phyloP scores from a whole-genome alignment of 2,329 filamentous ascomycete genomes.

The Arachnomyces sp. region DNA sequence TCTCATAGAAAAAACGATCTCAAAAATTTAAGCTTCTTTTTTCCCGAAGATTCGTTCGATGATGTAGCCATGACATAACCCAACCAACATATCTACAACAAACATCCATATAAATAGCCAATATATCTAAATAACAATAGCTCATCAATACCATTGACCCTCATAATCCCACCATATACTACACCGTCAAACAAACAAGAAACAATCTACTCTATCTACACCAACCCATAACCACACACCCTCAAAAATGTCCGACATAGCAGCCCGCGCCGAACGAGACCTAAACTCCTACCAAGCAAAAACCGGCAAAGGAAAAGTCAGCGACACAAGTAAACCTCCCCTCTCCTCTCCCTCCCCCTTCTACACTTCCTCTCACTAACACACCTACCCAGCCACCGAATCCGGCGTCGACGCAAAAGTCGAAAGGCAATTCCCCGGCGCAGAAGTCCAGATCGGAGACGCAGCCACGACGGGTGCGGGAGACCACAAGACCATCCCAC shows the following conservation, averaged over 20 bases:
- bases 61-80: too few species aligned
- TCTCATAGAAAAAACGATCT: too few species aligned
- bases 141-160: too few species aligned
- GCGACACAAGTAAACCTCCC: slow-evolving; percentile 30
- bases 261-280: slow-evolving; percentile 31
- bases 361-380: slow-evolving; percentile 3
- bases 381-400: slow-evolving; percentile 25
- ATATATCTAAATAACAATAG: neutral
- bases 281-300: slow-evolving; percentile 35
- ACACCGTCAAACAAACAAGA: too few species aligned
- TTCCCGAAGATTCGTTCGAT: too few species aligned
- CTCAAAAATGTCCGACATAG: slow-evolving; percentile 17
- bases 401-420: slow-evolving; percentile 36
- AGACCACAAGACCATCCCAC: slow-evolving; percentile 32
- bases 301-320: slow-evolving; percentile 25
- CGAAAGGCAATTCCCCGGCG: slow-evolving; percentile 30
- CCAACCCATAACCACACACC: neutral
- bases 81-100: too few species aligned
- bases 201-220: too few species aligned
- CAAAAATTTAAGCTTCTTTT: too few species aligned
- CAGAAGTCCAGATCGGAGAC: slow-evolving; percentile 31
- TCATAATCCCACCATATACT: too few species aligned
- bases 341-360: neutral
- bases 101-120: neutral
- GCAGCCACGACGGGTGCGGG: slow-evolving; percentile 27